phyloP scores from a whole-genome alignment of 2,329 filamentous ascomycete genomes.

The Ploettnerulaceae sp. region DNA sequence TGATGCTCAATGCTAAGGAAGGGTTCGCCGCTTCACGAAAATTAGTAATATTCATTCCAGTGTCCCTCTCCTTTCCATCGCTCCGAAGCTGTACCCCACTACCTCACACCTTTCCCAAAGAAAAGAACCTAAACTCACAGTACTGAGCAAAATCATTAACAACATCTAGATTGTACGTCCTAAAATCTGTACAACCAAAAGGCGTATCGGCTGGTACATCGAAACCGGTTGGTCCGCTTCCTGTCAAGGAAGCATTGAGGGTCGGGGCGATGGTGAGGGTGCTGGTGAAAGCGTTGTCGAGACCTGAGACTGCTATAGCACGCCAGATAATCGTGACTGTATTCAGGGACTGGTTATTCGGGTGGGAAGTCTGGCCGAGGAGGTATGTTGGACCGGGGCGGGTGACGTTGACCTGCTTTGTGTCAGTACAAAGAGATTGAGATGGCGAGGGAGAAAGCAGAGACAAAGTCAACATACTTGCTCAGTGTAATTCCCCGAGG shows the following conservation, averaged over 20 bases:
- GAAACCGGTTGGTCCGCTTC: conserved; percentile 56
- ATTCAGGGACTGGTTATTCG: conserved; percentile 32
- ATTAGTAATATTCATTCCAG: not conserved
- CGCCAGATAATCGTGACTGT: conserved; percentile 55
- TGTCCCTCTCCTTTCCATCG: not conserved
- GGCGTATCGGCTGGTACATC: conserved; percentile 56
- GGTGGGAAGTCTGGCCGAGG: conserved; percentile 44
- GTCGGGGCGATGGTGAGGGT: conserved; percentile 60
- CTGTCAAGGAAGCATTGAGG: conserved; percentile 57
- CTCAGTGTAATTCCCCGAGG: conserved; percentile 56
- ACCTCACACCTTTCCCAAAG: not conserved
- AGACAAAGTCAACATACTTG: conserved; percentile 23
- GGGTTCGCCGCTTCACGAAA: conserved; percentile 50
- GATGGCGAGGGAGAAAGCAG: not conserved
- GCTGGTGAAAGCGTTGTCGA: conserved; percentile 58
- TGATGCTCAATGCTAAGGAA: conserved; percentile 54
- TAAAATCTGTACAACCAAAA: conserved; percentile 58
- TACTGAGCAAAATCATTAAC: conserved; percentile 51
- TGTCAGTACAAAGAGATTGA: conserved; percentile 34
- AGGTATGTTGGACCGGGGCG: conserved; percentile 56
- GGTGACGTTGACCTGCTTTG: conserved; percentile 55
- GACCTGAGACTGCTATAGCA: conserved; percentile 44
- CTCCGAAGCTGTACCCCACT: not conserved
- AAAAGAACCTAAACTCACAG: conserved; percentile 14
- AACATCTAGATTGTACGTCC: conserved; percentile 64